Conservation (phyloP, 768 basidiomycete species). For the Lanmaoa rubissima region DNA sequence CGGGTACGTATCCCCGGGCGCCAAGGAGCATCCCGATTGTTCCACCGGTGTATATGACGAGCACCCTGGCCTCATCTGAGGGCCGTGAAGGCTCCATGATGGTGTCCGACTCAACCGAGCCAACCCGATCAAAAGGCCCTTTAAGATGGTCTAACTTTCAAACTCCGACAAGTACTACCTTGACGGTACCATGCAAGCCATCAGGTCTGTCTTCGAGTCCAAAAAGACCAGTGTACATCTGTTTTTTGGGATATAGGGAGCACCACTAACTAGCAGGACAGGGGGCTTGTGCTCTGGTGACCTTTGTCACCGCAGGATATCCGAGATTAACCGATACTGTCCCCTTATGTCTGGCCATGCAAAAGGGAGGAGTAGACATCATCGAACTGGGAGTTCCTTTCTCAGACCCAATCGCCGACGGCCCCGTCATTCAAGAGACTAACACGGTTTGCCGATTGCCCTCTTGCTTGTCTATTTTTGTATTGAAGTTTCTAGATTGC, state of each 20-base stretch:
- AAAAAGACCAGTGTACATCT: constrained; percentile 20
- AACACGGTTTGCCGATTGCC: constrained; percentile 63
- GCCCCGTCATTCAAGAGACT: constrained; percentile 87
- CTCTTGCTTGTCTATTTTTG: neutral
- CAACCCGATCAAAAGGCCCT: neutral
- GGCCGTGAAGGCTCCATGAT: constrained; percentile 50
- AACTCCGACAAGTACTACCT: constrained; percentile 5
- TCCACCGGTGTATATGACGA: constrained; percentile 86
- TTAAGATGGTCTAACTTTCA: neutral
- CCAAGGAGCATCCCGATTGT: constrained; percentile 88
- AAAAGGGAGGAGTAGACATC: constrained; percentile 89
- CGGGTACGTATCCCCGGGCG: constrained; percentile 75
- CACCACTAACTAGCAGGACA: constrained; percentile 10
- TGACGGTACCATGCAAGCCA: constrained; percentile 25
- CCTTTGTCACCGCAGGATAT: constrained; percentile 95
- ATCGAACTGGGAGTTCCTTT: constrained; percentile 83
- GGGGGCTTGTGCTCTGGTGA: constrained; percentile 61
- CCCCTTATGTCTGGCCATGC: constrained; percentile 86
- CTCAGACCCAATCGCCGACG: constrained; percentile 95
- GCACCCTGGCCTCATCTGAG: constrained; percentile 74
- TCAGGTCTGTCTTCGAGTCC: constrained; percentile 27
- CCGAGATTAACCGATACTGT: constrained; percentile 80
- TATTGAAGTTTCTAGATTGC: constrained; percentile 60
- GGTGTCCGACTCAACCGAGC: neutral
- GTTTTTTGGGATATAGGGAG: neutral